These are phyloP conservation scores for Bathelium albidoporum DNA, from an alignment of 495 filamentous ascomycete species.

Conservation along the genomic window DNA sequence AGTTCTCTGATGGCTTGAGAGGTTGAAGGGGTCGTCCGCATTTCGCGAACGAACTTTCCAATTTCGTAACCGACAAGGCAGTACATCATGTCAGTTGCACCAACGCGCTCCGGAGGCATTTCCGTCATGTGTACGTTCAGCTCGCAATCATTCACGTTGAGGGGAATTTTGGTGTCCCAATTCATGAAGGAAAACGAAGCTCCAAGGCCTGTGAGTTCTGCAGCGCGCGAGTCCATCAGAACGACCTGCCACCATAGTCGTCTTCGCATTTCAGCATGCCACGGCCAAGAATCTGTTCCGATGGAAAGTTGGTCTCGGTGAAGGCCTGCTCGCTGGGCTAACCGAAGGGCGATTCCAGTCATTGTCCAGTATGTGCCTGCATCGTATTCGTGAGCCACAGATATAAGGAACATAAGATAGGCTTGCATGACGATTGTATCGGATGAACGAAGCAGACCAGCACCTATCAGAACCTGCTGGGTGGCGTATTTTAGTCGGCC, in stretches of 20 bases:
- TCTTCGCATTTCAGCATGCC: slow-evolving; percentile 18
- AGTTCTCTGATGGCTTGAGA: slow-evolving; percentile 8
- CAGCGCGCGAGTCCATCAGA: slow-evolving; percentile 15
- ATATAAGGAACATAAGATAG: slow-evolving; percentile 17
- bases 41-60: slow-evolving; percentile 12
- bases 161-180: slow-evolving; percentile 16
- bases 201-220: slow-evolving; percentile 13
- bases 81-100: slow-evolving; percentile 22
- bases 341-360: slow-evolving; percentile 18
- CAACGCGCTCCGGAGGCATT: slow-evolving; percentile 4
- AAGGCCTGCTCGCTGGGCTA: slow-evolving; percentile 19
- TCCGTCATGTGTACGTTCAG: slow-evolving; percentile 15
- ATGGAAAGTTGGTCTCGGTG: slow-evolving; percentile 17
- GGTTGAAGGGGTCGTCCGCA: neutral
- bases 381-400: slow-evolving; percentile 13
- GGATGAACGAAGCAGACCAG: slow-evolving; percentile 13
- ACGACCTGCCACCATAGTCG: slow-evolving; percentile 21
- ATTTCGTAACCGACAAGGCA: slow-evolving; percentile 16
- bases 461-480: slow-evolving; percentile 15
- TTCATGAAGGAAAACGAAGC: slow-evolving; percentile 5
- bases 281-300: slow-evolving; percentile 11
- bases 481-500: slow-evolving; percentile 9
- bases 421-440: slow-evolving; percentile 18
- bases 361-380: slow-evolving; percentile 20
- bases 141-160: slow-evolving; percentile 23